These are phyloP conservation scores for Cenococcum geophilum DNA, from an alignment of 495 filamentous ascomycete genomes.

Conservation along the genomic window DNA sequence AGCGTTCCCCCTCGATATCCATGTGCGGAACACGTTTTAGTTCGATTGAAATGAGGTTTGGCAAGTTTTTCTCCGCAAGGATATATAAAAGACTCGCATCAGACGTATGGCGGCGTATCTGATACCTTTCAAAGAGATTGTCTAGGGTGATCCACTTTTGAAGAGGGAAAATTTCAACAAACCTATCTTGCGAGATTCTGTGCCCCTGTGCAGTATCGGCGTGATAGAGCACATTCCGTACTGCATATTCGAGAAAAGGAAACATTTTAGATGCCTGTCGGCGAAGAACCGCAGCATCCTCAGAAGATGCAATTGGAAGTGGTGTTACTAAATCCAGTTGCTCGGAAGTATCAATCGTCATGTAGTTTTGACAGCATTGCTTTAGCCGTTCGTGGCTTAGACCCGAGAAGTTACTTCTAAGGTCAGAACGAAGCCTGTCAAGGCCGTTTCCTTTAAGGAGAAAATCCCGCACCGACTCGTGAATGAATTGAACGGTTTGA, in stretches of 20 bases:
- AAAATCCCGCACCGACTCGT: slow-evolving; percentile 26
- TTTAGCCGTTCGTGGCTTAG: slow-evolving; percentile 23
- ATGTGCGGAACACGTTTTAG: background rate
- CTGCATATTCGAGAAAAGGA: slow-evolving; percentile 24
- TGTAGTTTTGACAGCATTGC: slow-evolving; percentile 19
- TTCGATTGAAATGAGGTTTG: slow-evolving; percentile 13
- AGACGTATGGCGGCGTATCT: slow-evolving; percentile 17
- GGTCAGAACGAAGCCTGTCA: slow-evolving; percentile 5
- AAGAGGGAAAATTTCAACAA: slow-evolving; percentile 11
- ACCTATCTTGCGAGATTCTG: slow-evolving; percentile 12
- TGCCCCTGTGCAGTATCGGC: slow-evolving; percentile 15
- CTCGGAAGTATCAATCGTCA: slow-evolving; percentile 6
- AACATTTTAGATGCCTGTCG: slow-evolving; percentile 6
- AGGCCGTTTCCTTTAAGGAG: slow-evolving; percentile 23
- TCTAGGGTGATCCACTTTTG: slow-evolving; percentile 7
- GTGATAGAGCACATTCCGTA: slow-evolving; percentile 19
- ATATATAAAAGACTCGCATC: slow-evolving; percentile 13
- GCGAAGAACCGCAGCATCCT: slow-evolving; percentile 6
- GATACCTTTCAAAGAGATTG: slow-evolving; percentile 14
- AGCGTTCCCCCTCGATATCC: slow-evolving; percentile 11
- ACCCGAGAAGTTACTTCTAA: slow-evolving; percentile 14
- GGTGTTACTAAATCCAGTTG: background rate
- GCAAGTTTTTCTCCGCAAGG: slow-evolving; percentile 16
- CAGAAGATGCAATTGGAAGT: slow-evolving; percentile 5
- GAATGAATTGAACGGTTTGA: slow-evolving; percentile 25